phyloP scores from a whole-genome alignment of 768 basidiomycete genomes.

The Tricholomella constricta region DNA sequence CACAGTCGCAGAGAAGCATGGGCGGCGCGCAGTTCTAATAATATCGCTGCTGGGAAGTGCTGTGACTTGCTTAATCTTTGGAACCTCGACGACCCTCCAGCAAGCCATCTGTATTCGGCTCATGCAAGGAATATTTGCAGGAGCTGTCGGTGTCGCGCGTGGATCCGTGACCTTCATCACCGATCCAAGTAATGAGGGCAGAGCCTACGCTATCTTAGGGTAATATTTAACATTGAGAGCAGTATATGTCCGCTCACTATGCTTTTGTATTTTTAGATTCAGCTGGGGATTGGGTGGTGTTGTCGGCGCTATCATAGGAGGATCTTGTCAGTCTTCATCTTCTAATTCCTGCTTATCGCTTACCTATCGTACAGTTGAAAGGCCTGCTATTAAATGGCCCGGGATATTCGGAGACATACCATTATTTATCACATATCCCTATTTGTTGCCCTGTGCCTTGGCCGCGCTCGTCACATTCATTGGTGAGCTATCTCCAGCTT shows the following conservation, averaged over 20 bases:
- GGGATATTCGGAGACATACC: slow-evolving; percentile 61
- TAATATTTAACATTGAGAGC: slow-evolving; percentile 27
- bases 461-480: slow-evolving; percentile 76
- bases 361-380: slow-evolving; percentile 59
- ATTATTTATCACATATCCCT: slow-evolving; percentile 82
- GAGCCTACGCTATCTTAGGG: slow-evolving; percentile 94
- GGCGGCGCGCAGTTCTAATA: slow-evolving; percentile 80
- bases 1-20: slow-evolving; percentile 92
- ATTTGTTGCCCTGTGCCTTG: slow-evolving; percentile 83
- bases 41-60: slow-evolving; percentile 87
- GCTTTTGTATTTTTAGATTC: slow-evolving; percentile 51
- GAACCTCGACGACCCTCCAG: slow-evolving; percentile 70
- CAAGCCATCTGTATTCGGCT: slow-evolving; percentile 85
- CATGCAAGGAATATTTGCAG: slow-evolving; percentile 89
- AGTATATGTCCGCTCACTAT: slow-evolving; percentile 3
- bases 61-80: slow-evolving; percentile 74
- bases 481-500: slow-evolving; percentile 44
- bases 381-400: slow-evolving; percentile 88
- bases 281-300: slow-evolving; percentile 98
- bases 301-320: slow-evolving; percentile 83
- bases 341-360: slow-evolving; percentile 1
- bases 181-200: slow-evolving; percentile 88
- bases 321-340: slow-evolving; percentile 60
- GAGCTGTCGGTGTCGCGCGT: slow-evolving; percentile 93
- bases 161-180: slow-evolving; percentile 87